phyloP scores from a whole-genome alignment of 2,329 filamentous ascomycete genomes.

The Aspergillus sclerotialis region DNA sequence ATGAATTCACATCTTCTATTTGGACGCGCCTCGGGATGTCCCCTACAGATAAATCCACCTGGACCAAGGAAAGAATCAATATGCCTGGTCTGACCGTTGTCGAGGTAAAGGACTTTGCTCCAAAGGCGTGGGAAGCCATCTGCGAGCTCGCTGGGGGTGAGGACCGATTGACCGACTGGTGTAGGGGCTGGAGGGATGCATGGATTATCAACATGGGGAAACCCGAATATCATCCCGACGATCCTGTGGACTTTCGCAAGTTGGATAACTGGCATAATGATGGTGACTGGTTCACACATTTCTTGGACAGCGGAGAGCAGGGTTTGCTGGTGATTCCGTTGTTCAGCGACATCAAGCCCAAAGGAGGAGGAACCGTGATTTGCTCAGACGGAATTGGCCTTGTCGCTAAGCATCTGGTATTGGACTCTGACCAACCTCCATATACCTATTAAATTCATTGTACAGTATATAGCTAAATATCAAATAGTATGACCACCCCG shows the following conservation, averaged over 20 bases:
- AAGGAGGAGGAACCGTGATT: conserved; percentile 59
- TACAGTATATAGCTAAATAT: conserved; percentile 3
- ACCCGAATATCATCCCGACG: conserved; percentile 43
- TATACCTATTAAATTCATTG: background rate
- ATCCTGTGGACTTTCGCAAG: conserved; percentile 47
- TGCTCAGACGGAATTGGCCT: conserved; percentile 53
- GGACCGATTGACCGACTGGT: conserved; percentile 43
- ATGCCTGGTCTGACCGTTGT: conserved; percentile 58
- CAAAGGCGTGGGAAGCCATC: conserved; percentile 60
- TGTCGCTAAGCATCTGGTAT: conserved; percentile 50
- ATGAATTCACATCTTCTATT: conserved; percentile 42
- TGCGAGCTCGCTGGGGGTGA: conserved; percentile 60
- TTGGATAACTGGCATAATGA: conserved; percentile 61
- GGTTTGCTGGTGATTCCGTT: conserved; percentile 61
- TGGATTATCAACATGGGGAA: conserved; percentile 65
- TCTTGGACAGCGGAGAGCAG: conserved; percentile 64
- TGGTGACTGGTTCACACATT: conserved; percentile 67
- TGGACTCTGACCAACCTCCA: too few species aligned
- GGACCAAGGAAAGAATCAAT: conserved; percentile 55
- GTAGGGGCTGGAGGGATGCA: conserved; percentile 57
- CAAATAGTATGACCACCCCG: conserved; percentile 49
- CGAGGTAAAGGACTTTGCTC: conserved; percentile 50
- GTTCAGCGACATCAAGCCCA: conserved; percentile 55
- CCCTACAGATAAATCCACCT: conserved; percentile 57
- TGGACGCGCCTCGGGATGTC: conserved; percentile 63